These are phyloP conservation scores for Chrysanthemum lavandulifolium DNA, from an alignment of 129 eudicot species.

Conservation along the genomic window DNA sequence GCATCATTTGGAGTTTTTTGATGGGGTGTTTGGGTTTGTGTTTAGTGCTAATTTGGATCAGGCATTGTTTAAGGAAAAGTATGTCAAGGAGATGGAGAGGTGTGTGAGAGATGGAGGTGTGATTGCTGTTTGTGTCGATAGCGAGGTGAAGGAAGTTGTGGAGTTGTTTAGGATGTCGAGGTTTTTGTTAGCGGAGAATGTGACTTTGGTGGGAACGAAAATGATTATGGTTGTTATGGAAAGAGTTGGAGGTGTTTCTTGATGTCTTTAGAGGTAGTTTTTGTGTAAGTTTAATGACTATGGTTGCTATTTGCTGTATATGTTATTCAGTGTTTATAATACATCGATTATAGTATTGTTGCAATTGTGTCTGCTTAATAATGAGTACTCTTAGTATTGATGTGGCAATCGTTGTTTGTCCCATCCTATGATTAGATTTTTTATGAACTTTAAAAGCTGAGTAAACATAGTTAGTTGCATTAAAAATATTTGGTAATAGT, in stretches of 20 bases:
- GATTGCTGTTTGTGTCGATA: slow-evolving; percentile 58
- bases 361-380: too few relatives aligned
- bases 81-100: slow-evolving; percentile 76
- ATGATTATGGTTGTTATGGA: slow-evolving; percentile 59
- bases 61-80: slow-evolving; percentile 69
- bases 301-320: background rate
- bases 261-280: slow-evolving; percentile 6
- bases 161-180: slow-evolving; percentile 55
- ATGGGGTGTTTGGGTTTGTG: slow-evolving; percentile 69
- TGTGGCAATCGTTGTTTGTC: too few relatives aligned
- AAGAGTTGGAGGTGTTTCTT: slow-evolving; percentile 28
- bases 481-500: too few relatives aligned
- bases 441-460: too few relatives aligned
- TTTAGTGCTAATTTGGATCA: slow-evolving; percentile 57
- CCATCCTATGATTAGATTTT: too few relatives aligned
- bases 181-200: slow-evolving; percentile 44
- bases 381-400: too few relatives aligned
- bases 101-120: slow-evolving; percentile 62
- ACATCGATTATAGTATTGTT: too few relatives aligned
- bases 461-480: too few relatives aligned
- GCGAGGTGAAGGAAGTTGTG: slow-evolving; percentile 44
- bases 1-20: slow-evolving; percentile 76
- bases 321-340: background rate
- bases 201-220: slow-evolving; percentile 49
- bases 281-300: background rate